Evolutionary conservation across 2,329 filamentous ascomycete genomes (phyloP), one percentile per base, ranked within the genome.

Genomic region (Hymenoscyphus infarciens): DNA sequence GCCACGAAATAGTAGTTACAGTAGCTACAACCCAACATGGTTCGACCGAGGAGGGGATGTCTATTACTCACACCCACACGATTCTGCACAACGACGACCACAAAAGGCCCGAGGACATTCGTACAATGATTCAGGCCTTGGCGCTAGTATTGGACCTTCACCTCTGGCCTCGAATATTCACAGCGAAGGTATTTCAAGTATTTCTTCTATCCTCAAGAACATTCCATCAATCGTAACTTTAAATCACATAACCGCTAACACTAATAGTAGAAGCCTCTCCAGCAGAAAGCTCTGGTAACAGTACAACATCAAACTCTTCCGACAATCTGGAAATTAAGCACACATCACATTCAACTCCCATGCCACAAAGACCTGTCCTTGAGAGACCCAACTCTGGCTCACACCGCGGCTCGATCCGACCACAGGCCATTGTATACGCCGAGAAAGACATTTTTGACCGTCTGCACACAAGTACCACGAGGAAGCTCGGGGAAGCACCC

Each of bases 401-500:
- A 19, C 62, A 65, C 5, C 63, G 59, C 16, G 56, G 16, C 33
- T 64, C 64, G n/a, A 45, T 54, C 16, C 64, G 64, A 60, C 68
- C 66, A 49, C 67, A 72, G 45, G 61, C 68, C 10, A 66, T 57
- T 29, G 64, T 70, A 8, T 72, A 70, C 55, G 60, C 58, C 16
- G 68, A 72, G 49, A 61, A 69, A 54, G 69, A 73, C 61, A 67
- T 73, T n/a, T 71, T 74, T 54, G 63, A 69, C 25, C 66, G 67
- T 6, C 59, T 74, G n/a, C 73, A 74, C 64, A 74, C 66, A 31
- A 73, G 68, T 59, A 73, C 69, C 2, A 70, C 64, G 6, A 66
- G 73, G 52, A 74, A 74, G 58, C 38, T 74, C 4, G 73, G 73
- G 55, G 73, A 74, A 62, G 73, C 72, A 42, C 72, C 73, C 11